Conservation (phyloP, 345 rosid genomes). For the Hibiscus syriacus region DNA sequence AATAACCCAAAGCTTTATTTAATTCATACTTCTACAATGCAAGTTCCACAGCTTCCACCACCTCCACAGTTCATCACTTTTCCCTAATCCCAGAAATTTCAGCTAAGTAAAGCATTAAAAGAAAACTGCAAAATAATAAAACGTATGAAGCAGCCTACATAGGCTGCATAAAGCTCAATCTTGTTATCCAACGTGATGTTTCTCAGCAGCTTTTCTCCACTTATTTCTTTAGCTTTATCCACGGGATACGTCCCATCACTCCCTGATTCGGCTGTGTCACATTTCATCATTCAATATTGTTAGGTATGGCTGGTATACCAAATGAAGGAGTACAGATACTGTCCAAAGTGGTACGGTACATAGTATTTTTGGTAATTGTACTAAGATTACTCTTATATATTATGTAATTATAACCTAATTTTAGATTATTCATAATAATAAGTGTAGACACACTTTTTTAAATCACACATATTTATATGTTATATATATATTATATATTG, state of each 20-base stretch:
- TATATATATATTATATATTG: too few relatives aligned
- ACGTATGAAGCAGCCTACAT: conserved; percentile 36
- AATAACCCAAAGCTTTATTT: background rate
- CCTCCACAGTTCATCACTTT: conserved; percentile 95
- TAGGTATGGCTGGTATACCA: too few relatives aligned
- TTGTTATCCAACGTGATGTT: conserved; percentile 71
- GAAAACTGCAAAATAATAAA: background rate
- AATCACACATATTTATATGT: too few relatives aligned
- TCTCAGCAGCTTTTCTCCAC: conserved; percentile 80
- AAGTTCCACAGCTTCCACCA: conserved; percentile 87
- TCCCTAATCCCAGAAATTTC: conserved; percentile 35
- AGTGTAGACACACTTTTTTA: too few relatives aligned
- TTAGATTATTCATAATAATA: too few relatives aligned
- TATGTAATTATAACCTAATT: too few relatives aligned
- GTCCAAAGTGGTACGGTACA: too few relatives aligned
- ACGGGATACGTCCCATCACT: conserved; percentile 57
- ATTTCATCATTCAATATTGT: conserved; percentile 4
- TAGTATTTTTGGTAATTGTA: too few relatives aligned
- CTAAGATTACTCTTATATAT: too few relatives aligned
- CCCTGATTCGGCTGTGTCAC: conserved; percentile 69
- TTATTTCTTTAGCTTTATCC: conserved; percentile 54
- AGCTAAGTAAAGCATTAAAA: background rate
- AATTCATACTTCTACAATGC: conserved; percentile 74
- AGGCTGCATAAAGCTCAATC: conserved; percentile 76
- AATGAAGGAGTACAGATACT: too few relatives aligned